Conservation (phyloP, 768 basidiomycete species). For the Tubosaeta sp. region DNA sequence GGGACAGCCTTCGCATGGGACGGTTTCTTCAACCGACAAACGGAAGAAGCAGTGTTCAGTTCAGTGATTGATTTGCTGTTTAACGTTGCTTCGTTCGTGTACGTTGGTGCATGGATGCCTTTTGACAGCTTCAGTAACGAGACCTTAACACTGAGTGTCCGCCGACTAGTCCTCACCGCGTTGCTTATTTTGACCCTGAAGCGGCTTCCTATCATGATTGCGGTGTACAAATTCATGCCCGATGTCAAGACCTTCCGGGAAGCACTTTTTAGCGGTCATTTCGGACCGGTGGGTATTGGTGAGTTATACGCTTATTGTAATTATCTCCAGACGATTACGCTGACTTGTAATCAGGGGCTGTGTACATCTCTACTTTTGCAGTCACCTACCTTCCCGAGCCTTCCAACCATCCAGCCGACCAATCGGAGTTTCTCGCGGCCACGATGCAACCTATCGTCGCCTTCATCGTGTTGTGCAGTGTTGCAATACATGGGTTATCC, state of each 20-base stretch:
- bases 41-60: conserved; percentile 92
- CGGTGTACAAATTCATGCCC: conserved; percentile 88
- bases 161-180: conserved; percentile 82
- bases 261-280: conserved; percentile 93
- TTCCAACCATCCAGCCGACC: conserved; percentile 43
- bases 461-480: conserved; percentile 91
- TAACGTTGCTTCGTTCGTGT: conserved; percentile 94
- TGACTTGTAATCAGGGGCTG: conserved; percentile 50
- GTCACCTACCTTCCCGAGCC: conserved; percentile 52
- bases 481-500: conserved; percentile 83
- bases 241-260: conserved; percentile 94
- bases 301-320: conserved; percentile 11
- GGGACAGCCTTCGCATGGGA: conserved; percentile 98
- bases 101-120: conserved; percentile 97
- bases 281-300: conserved; percentile 85
- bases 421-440: conserved; percentile 62
- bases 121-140: conserved; percentile 73
- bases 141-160: conserved; percentile 65
- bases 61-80: conserved; percentile 95
- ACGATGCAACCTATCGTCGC: conserved; percentile 90
- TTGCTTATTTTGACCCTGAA: conserved; percentile 79
- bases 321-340: background rate
- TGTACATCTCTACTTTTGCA: conserved; percentile 90
- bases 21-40: conserved; percentile 88
- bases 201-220: conserved; percentile 79